Evolutionary conservation across 2,329 filamentous ascomycete species (phyloP).

Genomic region (Fusarium bulbicola): DNA sequence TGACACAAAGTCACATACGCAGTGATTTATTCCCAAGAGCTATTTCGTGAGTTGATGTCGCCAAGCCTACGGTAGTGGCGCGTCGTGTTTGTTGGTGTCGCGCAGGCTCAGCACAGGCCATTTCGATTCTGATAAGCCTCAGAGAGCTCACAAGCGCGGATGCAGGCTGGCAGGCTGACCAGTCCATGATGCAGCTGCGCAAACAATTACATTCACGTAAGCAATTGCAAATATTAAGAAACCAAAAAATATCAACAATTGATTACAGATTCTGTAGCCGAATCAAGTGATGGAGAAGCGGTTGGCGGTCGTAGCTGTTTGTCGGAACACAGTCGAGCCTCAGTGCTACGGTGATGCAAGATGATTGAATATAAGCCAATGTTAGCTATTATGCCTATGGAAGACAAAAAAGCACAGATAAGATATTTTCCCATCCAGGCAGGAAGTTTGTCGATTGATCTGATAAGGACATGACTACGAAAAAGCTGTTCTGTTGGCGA

Average conservation of each 20-base stretch:
- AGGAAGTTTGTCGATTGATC: too few relatives aligned
- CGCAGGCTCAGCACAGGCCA: neutral
- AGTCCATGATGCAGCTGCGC: rapidly evolving
- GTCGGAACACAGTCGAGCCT: rapidly evolving
- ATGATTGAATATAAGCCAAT: too few relatives aligned
- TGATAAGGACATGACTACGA: neutral
- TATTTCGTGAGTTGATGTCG: neutral
- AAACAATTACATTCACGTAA: neutral
- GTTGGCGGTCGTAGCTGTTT: rapidly evolving
- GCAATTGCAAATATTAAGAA: too few relatives aligned
- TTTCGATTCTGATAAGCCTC: too few relatives aligned
- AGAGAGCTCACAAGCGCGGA: neutral
- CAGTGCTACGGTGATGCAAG: rapidly evolving
- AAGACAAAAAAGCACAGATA: rapidly evolving
- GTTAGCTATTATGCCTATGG: rapidly evolving
- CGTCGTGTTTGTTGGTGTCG: neutral
- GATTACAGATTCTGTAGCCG: rapidly evolving
- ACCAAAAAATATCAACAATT: rapidly evolving
- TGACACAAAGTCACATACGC: rapidly evolving
- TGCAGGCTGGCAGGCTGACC: neutral
- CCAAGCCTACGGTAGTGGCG: neutral
- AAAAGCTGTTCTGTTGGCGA: too few relatives aligned
- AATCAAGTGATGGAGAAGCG: too few relatives aligned
- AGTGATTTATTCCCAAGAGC: neutral
- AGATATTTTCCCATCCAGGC: rapidly evolving